Evolutionary conservation across 2,329 filamentous ascomycete species (phyloP), one percentile per base, ranked within the genome.

Genomic region (Phaeophleospora eucalypticola): DNA sequence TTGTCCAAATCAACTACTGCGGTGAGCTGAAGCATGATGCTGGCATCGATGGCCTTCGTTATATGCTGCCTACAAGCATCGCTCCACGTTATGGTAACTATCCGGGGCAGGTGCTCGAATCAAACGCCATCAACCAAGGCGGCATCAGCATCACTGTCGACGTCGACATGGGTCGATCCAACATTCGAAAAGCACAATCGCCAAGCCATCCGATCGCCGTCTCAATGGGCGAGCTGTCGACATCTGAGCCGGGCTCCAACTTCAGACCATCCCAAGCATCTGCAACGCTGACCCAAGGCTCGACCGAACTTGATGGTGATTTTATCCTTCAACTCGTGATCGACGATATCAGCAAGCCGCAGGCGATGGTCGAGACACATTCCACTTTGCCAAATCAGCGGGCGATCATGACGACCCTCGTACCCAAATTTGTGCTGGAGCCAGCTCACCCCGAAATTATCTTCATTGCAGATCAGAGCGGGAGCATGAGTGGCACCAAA

Each of bases 11-110:
- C 45, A 79, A 72, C 0, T 87, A 86, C 51, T 72, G 87, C 3
- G 82, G 81, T 2, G 84, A 89, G 62, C 72, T 89, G 44, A 86
- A 86, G 67, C 82, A 87, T 54, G 84, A 88, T 59, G 77, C 81
- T 36, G 79, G 83, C 51, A 72, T 78, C 2, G 82, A 89, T 58
- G 83, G 83, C 4, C 71, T 85, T 19, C 77, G 83, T 4, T 85
- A 84, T 60, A 87, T 79, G 3, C 78, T 89, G 3, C 86, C 85
- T 0, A 85, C 78, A 1, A 68, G 65, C 39, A 82, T 89, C 45
- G 81, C 80, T 0, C 84, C 84, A 1, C 75, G 84, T 16, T 89
- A 87, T 63, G 82, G 82, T 8, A 45, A 45, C 2, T 71, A 71
- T 39, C 73, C 75, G 3, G 66, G 64, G 4, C 59, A 64, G 4